A percentile compares a stretch with the other conserved stretches of the same genome.
phyloP scores from a whole-genome alignment of 1,139 yeast genomes.

The Magnusiomyces tetraspermus region DNA sequence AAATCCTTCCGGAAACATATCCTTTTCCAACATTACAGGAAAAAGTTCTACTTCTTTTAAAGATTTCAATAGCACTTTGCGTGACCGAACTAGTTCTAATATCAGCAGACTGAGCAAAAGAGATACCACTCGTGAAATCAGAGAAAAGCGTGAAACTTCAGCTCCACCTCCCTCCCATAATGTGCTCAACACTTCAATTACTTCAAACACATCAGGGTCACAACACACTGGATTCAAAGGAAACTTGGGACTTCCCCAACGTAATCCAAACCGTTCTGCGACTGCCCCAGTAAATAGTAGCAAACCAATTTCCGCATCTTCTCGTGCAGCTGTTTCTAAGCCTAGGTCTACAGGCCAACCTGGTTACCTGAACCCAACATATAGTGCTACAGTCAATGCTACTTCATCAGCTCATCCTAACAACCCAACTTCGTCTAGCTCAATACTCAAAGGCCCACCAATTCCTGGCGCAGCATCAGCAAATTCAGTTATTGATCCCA shows the following conservation, averaged over 20 bases:
- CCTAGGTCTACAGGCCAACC: background rate
- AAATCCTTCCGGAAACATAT: conserved; percentile 20
- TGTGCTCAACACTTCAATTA: background rate
- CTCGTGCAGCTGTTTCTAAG: background rate
- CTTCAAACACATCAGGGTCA: background rate
- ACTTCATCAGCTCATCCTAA: background rate
- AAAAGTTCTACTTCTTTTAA: background rate
- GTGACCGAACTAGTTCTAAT: background rate
- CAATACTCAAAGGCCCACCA: background rate
- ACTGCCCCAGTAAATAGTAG: background rate
- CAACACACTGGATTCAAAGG: background rate
- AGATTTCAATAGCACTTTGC: background rate
- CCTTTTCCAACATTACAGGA: background rate
- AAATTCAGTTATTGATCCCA: background rate
- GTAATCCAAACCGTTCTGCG: background rate
- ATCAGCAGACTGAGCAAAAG: background rate
- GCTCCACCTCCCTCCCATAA: background rate
- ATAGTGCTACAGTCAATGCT: background rate
- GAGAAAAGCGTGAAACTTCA: background rate
- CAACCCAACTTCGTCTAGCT: background rate
- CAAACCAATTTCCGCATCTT: background rate
- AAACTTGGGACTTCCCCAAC: background rate
- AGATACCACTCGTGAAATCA: background rate
- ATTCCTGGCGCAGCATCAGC: background rate
- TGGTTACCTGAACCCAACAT: background rate